Percentiles rank a stretch among this genome's conserved stretches.
These are phyloP conservation scores for Phyllosticta paracitricarpa DNA, from an alignment of 2,329 filamentous ascomycete species.

Conservation along the genomic window DNA sequence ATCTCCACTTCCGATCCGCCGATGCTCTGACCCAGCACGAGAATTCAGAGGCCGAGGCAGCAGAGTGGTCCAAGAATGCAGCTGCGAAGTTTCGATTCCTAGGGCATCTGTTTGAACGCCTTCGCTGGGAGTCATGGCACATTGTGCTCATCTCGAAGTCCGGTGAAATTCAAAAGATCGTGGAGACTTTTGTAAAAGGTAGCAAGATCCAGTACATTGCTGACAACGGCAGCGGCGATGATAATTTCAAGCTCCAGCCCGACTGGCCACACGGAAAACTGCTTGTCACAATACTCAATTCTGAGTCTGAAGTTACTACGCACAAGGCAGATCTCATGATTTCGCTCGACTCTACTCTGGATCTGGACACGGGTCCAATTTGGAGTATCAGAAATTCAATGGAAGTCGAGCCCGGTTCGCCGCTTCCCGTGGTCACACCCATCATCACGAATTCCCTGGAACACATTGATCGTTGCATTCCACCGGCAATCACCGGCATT, in stretches of 20 bases:
- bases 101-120: constrained; percentile 18
- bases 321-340: constrained; percentile 29
- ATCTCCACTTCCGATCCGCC: not conserved
- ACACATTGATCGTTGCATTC: constrained; percentile 35
- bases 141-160: constrained; percentile 22
- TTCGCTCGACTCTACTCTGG: constrained; percentile 28
- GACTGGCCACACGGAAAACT: not conserved
- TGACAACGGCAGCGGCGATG: constrained; percentile 7
- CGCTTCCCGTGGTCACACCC: constrained; percentile 27
- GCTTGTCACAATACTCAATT: constrained; percentile 10
- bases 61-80: constrained; percentile 17
- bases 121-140: constrained; percentile 16
- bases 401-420: constrained; percentile 12
- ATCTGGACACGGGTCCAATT: constrained; percentile 16
- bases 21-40: constrained; percentile 15
- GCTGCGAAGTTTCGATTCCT: constrained; percentile 29
- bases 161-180: constrained; percentile 20
- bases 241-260: not conserved
- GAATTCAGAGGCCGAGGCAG: not conserved
- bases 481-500: constrained; percentile 3
- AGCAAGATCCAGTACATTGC: constrained; percentile 9
- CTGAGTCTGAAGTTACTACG: constrained; percentile 8
- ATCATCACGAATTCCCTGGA: constrained; percentile 33
- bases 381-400: constrained; percentile 12
- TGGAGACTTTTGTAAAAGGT: constrained; percentile 23